Percentiles rank a stretch among this genome's conserved stretches.
These are phyloP conservation scores for Xylaria sp. DNA, from an alignment of 2,329 filamentous ascomycete genomes.

Conservation along the genomic window DNA sequence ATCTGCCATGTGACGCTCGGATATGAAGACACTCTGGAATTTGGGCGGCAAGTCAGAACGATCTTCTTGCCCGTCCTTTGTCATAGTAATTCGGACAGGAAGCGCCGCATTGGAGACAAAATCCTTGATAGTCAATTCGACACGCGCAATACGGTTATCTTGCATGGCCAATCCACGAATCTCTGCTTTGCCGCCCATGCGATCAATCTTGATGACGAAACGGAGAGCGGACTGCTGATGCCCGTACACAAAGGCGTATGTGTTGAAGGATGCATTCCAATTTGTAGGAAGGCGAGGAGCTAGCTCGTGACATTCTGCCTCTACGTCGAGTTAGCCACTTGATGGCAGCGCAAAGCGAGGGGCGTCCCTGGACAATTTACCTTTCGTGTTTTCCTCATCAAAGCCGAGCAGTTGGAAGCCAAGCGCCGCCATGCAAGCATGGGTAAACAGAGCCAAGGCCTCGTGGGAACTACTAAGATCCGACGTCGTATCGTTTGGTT, in stretches of 20 bases:
- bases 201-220: constrained; percentile 83
- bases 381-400: constrained; percentile 81
- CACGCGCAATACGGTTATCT: constrained; percentile 81
- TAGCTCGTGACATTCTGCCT: constrained; percentile 66
- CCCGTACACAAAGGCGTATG: constrained; percentile 85
- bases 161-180: constrained; percentile 82
- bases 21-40: constrained; percentile 76
- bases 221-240: constrained; percentile 87
- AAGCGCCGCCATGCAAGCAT: constrained; percentile 83
- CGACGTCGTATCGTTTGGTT: constrained; percentile 64
- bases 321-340: constrained; percentile 51
- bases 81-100: constrained; percentile 66
- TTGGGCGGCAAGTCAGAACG: constrained; percentile 60
- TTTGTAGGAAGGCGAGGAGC: constrained; percentile 74
- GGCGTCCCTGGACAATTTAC: constrained; percentile 53
- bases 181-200: constrained; percentile 85
- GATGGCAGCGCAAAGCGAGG: neutral
- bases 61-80: constrained; percentile 60
- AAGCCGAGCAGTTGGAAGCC: constrained; percentile 86
- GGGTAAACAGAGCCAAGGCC: constrained; percentile 83
- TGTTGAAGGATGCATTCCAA: constrained; percentile 81
- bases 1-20: constrained; percentile 72
- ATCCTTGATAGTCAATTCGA: constrained; percentile 80
- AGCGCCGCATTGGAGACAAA: constrained; percentile 72
- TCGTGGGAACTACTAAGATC: constrained; percentile 79